These are phyloP conservation scores for Ochromonas danica DNA, from an alignment of 108 stramenopile genomes.

Conservation along the genomic window DNA sequence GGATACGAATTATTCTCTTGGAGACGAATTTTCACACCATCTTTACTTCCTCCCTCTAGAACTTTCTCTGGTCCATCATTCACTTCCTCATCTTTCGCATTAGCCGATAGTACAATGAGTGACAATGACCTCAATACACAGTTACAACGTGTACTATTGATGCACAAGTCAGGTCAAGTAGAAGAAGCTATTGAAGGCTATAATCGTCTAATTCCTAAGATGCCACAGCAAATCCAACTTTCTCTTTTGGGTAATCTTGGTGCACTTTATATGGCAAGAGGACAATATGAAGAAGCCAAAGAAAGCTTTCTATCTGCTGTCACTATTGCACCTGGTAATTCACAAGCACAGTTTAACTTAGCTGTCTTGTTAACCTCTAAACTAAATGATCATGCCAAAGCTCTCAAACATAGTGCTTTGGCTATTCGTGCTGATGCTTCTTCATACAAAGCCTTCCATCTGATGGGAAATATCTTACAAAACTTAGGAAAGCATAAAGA, in stretches of 20 bases:
- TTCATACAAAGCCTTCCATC: neutral
- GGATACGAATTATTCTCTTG: no score
- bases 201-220: neutral
- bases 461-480: constrained; percentile 38
- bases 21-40: no score
- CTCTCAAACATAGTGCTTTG: constrained; percentile 32
- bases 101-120: no score
- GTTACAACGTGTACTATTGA: neutral
- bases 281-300: constrained; percentile 5
- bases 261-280: neutral
- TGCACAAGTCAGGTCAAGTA: constrained; percentile 4
- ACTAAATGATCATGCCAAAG: neutral
- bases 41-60: no score
- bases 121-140: neutral
- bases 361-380: neutral
- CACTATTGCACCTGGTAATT: neutral
- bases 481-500: neutral
- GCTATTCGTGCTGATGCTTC: neutral
- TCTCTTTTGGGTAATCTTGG: neutral
- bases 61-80: no score
- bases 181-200: constrained; percentile 18
- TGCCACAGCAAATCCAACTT: neutral
- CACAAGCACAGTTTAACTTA: constrained; percentile 11
- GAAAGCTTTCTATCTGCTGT: neutral
- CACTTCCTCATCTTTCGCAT: no score